Evolutionary conservation across 805 yeast species (phyloP).

Genomic region (Ogataea saltuana): DNA sequence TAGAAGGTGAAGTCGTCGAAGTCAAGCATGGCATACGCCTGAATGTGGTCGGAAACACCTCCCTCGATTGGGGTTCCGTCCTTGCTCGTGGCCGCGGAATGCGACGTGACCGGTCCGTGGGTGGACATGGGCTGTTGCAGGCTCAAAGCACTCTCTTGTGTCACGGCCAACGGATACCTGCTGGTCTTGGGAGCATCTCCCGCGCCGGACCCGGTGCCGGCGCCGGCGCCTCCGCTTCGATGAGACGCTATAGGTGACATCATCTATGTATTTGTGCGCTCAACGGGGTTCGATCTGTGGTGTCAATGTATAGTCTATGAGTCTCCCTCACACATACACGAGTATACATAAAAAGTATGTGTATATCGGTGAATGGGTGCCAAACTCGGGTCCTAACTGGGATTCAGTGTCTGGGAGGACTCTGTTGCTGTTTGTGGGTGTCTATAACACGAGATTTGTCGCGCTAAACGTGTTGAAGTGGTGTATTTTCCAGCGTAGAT

Average conservation of each 20-base stretch:
- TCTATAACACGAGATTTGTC: no score
- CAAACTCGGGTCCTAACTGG: no score
- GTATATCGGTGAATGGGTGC: no score
- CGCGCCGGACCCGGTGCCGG: not conserved
- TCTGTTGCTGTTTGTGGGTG: no score
- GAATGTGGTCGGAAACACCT: constrained; percentile 38
- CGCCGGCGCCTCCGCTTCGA: no score
- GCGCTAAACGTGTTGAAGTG: not conserved
- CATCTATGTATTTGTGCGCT: no score
- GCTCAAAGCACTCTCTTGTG: constrained; percentile 18
- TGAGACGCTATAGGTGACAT: constrained; percentile 5
- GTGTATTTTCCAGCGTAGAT: not conserved
- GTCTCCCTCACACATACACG: no score
- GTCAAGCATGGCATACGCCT: constrained; percentile 76
- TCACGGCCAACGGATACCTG: constrained; percentile 5
- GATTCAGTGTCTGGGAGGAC: no score
- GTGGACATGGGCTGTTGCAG: constrained; percentile 29
- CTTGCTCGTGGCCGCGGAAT: constrained; percentile 13
- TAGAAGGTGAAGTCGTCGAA: constrained; percentile 92
- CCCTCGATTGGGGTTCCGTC: constrained; percentile 5
- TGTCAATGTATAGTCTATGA: no score
- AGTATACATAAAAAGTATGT: no score
- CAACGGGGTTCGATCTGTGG: no score
- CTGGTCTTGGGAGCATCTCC: no score
- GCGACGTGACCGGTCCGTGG: constrained; percentile 40